Percentiles rank a stretch among this genome's conserved stretches.
Conservation (phyloP, 768 basidiomycete species). For the Lactarius pseudohatsudake region DNA sequence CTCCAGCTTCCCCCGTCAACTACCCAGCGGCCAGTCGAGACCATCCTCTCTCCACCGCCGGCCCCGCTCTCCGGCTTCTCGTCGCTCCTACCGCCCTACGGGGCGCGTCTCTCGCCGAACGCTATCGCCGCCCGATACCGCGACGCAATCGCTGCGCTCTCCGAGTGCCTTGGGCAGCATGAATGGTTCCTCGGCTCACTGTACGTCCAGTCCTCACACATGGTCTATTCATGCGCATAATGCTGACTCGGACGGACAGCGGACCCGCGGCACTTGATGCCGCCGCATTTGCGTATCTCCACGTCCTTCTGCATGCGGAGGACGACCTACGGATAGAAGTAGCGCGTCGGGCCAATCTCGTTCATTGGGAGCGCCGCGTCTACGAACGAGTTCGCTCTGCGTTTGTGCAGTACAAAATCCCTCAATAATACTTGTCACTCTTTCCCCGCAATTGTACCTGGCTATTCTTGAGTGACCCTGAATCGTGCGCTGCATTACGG, state of each 20-base stretch:
- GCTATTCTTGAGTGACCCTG: neutral
- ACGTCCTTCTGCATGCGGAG: slow-evolving; percentile 54
- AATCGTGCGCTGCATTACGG: slow-evolving; percentile 10
- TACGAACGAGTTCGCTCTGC: slow-evolving; percentile 55
- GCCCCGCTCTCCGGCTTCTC: slow-evolving; percentile 69
- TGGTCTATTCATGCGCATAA: neutral
- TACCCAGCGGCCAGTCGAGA: slow-evolving; percentile 40
- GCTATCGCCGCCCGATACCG: slow-evolving; percentile 58
- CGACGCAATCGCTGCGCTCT: slow-evolving; percentile 71
- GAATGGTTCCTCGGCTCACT: slow-evolving; percentile 79
- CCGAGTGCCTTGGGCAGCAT: slow-evolving; percentile 72
- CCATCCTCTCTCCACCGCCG: slow-evolving; percentile 62
- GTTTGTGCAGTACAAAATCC: slow-evolving; percentile 32
- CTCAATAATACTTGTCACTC: slow-evolving; percentile 7
- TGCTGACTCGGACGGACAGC: slow-evolving; percentile 39
- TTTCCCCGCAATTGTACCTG: neutral
- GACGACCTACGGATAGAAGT: slow-evolving; percentile 59
- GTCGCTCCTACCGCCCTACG: slow-evolving; percentile 60
- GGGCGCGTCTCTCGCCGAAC: slow-evolving; percentile 51
- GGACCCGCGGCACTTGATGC: slow-evolving; percentile 79
- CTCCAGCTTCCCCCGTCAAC: slow-evolving; percentile 40
- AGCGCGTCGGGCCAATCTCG: slow-evolving; percentile 69
- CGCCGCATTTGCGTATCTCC: slow-evolving; percentile 78
- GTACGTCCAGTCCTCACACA: slow-evolving; percentile 41
- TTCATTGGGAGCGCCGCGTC: slow-evolving; percentile 76